phyloP scores from a whole-genome alignment of 192 early-diverging fungal species.

The Linnemannia schmuckeri region DNA sequence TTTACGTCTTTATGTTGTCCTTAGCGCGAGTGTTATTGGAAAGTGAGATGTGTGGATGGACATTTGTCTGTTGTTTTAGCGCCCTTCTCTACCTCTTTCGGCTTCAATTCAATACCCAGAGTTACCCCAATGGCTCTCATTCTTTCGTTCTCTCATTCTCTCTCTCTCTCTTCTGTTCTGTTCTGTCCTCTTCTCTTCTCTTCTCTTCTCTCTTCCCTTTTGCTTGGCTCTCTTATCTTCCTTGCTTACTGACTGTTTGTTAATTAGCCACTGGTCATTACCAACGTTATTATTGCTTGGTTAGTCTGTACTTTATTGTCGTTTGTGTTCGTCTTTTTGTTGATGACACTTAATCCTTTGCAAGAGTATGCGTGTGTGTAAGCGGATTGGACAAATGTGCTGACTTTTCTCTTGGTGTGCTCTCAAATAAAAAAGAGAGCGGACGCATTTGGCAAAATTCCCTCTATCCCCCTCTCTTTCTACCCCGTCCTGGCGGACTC shows the following conservation, averaged over 20 bases:
- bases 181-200: background rate
- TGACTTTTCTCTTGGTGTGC: background rate
- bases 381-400: background rate
- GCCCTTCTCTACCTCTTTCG: too few relatives aligned
- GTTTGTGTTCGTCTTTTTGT: background rate
- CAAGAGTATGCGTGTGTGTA: background rate
- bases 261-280: background rate
- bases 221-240: too few relatives aligned
- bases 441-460: constrained; percentile 6
- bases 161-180: background rate
- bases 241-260: background rate
- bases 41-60: too few relatives aligned
- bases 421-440: background rate
- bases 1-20: too few relatives aligned
- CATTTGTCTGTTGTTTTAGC: too few relatives aligned
- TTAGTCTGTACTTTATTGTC: background rate
- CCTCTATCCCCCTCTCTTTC: background rate
- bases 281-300: background rate
- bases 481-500: background rate
- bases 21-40: too few relatives aligned
- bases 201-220: background rate
- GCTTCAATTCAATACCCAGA: constrained; percentile 1
- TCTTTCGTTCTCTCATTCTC: background rate
- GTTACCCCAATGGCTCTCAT: background rate
- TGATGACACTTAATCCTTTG: background rate